phyloP scores from a whole-genome alignment of 148 eudicot species.

The Chenopodium suecicum region DNA sequence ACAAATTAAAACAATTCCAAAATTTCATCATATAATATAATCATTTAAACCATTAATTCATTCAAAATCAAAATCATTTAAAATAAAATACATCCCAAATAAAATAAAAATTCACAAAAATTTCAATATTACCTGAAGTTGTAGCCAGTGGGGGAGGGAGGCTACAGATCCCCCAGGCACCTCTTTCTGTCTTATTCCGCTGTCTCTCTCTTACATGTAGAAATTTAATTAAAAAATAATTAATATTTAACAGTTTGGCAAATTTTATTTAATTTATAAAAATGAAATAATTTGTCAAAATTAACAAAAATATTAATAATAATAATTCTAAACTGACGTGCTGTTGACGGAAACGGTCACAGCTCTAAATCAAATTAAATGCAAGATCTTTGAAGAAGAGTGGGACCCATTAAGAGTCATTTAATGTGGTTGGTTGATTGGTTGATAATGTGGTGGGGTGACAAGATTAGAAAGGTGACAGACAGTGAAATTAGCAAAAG shows the following conservation, averaged over 20 bases:
- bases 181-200: conserved; percentile 15
- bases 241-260: conserved; percentile 3
- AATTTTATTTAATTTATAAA: neutral
- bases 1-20: neutral
- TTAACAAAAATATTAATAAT: neutral
- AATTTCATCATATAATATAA: neutral
- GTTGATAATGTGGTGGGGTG: neutral
- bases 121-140: conserved; percentile 21
- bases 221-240: neutral
- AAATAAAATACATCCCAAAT: neutral
- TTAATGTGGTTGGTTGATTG: neutral
- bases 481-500: conserved; percentile 13
- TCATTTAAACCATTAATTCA: conserved; percentile 1
- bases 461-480: neutral
- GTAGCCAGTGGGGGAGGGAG: conserved; percentile 31
- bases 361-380: neutral
- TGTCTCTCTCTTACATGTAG: conserved; percentile 11
- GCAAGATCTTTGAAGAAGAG: neutral
- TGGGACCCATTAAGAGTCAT: neutral
- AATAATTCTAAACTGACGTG: neutral
- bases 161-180: conserved; percentile 34
- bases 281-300: neutral
- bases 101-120: neutral
- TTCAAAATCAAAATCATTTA: neutral
- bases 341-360: conserved; percentile 8